phyloP scores from a whole-genome alignment of 2,329 filamentous ascomycete genomes.

The Thielaviopsis ethacetica region DNA sequence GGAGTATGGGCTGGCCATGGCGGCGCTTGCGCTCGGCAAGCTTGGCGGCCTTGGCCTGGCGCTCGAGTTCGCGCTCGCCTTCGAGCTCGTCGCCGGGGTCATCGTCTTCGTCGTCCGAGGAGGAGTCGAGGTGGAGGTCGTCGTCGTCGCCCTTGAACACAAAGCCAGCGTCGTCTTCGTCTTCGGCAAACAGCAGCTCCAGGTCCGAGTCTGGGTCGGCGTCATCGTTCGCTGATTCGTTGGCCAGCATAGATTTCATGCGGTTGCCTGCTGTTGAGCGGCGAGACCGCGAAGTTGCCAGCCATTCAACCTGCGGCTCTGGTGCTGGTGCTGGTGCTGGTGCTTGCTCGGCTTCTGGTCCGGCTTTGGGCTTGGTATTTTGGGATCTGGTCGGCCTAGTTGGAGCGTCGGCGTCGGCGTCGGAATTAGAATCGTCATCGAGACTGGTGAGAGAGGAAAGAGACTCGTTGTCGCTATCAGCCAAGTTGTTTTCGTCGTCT shows the following conservation, averaged over 20 bases:
- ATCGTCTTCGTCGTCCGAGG: constrained; percentile 66
- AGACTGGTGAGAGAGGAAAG: constrained; percentile 9
- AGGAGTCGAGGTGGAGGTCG: constrained; percentile 76
- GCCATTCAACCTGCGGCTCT: constrained; percentile 39
- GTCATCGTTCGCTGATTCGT: constrained; percentile 28
- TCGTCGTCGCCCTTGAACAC: constrained; percentile 40
- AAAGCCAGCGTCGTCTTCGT: constrained; percentile 53
- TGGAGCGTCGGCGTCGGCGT: background rate
- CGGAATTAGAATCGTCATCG: background rate
- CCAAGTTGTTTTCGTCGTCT: background rate
- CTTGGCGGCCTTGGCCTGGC: constrained; percentile 52
- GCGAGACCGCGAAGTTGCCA: constrained; percentile 56
- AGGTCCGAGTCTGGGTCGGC: constrained; percentile 47
- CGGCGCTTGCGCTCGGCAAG: constrained; percentile 63
- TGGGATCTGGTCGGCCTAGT: background rate
- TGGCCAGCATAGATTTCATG: constrained; percentile 61
- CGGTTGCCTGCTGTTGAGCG: constrained; percentile 73
- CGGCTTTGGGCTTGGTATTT: background rate
- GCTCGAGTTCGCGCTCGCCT: constrained; percentile 76
- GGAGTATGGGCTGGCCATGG: constrained; percentile 51
- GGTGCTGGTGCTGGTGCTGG: no score
- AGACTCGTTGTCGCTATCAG: constrained; percentile 2
- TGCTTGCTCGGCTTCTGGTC: constrained; percentile 15
- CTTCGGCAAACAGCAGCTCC: constrained; percentile 61
- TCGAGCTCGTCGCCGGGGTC: constrained; percentile 50